phyloP scores from a whole-genome alignment of 768 basidiomycete genomes.

The Leccinum imitatum region DNA sequence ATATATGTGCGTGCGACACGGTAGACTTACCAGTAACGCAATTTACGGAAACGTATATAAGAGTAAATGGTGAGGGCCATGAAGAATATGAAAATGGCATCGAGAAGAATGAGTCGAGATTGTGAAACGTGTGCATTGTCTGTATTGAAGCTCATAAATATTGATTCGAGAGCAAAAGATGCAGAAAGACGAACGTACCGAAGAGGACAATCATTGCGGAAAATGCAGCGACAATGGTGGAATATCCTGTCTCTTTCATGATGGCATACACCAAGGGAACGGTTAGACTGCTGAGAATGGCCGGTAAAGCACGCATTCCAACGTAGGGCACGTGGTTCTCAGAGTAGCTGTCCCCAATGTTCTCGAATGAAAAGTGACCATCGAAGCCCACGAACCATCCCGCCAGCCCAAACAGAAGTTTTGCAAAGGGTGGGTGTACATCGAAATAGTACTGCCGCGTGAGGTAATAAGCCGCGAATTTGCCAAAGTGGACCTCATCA shows the following conservation, averaged over 20 bases:
- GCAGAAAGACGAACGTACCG: slow-evolving; percentile 51
- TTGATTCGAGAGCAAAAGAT: not conserved
- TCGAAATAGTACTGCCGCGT: slow-evolving; percentile 96
- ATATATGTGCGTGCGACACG: not conserved
- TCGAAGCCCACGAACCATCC: slow-evolving; percentile 98
- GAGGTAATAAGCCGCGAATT: slow-evolving; percentile 96
- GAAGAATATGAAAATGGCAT: slow-evolving; percentile 93
- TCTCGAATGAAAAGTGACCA: slow-evolving; percentile 90
- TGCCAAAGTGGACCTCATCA: slow-evolving; percentile 98
- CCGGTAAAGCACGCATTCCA: slow-evolving; percentile 90
- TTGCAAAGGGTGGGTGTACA: slow-evolving; percentile 97
- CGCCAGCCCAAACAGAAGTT: slow-evolving; percentile 88
- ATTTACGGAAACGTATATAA: slow-evolving; percentile 92
- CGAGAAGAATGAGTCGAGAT: slow-evolving; percentile 94
- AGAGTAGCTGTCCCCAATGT: slow-evolving; percentile 92
- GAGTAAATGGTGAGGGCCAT: slow-evolving; percentile 91
- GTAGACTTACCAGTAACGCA: slow-evolving; percentile 73
- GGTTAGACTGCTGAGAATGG: slow-evolving; percentile 87
- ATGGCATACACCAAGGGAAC: slow-evolving; percentile 90
- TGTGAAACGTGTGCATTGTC: slow-evolving; percentile 97
- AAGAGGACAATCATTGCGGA: slow-evolving; percentile 85
- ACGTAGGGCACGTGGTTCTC: slow-evolving; percentile 87
- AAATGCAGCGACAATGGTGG: slow-evolving; percentile 86
- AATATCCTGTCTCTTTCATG: slow-evolving; percentile 98
- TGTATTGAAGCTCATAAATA: slow-evolving; percentile 33